These are phyloP conservation scores for Trypanosoma platydactyli DNA, from an alignment of 208 protist genomes.

Conservation along the genomic window DNA sequence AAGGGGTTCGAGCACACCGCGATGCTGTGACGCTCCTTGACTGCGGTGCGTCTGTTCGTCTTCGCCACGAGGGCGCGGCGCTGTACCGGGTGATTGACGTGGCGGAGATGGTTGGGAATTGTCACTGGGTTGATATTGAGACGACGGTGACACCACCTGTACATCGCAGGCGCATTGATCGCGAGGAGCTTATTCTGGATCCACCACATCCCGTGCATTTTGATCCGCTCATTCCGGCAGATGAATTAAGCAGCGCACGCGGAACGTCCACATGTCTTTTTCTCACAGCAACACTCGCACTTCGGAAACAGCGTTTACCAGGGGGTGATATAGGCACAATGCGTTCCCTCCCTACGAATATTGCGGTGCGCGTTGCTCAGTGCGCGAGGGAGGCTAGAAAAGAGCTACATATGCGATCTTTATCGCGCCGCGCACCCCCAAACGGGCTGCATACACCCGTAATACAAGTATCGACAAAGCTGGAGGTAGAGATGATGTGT, in stretches of 20 bases:
- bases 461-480: background rate
- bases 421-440: background rate
- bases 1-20: constrained; percentile 15
- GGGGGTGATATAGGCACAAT: background rate
- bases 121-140: constrained; percentile 37
- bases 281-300: constrained; percentile 40
- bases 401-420: constrained; percentile 2
- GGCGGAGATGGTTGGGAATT: constrained; percentile 18
- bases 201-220: constrained; percentile 38
- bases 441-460: background rate
- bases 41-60: constrained; percentile 29
- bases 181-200: constrained; percentile 33
- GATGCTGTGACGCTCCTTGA: constrained; percentile 48
- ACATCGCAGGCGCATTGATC: constrained; percentile 33
- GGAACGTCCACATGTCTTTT: constrained; percentile 55
- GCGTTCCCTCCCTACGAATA: constrained; percentile 5
- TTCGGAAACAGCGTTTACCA: constrained; percentile 6
- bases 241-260: constrained; percentile 49
- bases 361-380: constrained; percentile 13
- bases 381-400: constrained; percentile 3
- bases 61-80: constrained; percentile 16
- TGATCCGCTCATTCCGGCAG: constrained; percentile 61
- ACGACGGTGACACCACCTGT: background rate
- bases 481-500: constrained; percentile 3
- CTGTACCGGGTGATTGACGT: constrained; percentile 17